Base-by-base conservation (phyloP, 2,329 filamentous ascomycete genomes). In the Lachnellula subtilissima region DNA sequence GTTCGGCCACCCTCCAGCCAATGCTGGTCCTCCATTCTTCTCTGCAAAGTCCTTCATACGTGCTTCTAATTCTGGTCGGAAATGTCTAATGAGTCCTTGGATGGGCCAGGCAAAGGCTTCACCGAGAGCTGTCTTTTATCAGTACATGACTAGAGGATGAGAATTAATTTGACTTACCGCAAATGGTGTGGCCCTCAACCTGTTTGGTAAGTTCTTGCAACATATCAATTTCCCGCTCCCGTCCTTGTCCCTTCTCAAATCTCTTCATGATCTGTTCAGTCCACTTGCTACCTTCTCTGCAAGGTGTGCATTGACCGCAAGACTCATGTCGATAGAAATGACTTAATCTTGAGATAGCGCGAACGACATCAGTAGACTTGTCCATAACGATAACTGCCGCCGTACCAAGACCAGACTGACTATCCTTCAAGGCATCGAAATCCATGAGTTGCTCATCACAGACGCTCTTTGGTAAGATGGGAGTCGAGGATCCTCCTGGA, bases 381-480 rank as follows among this genome's bases (percentile, higher is more conserved):
- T 99, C 94, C 89, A 99, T 96, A 73, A 99, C 94, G 69, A 99
- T 96, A 65, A 99, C 93, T 56, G 94, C 94, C 4, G 94, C 94
- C 6, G 94, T 99, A 66, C 94, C 94, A 14, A 99, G 87, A 83
- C 94, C 94, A 59, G 91, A 95, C 77, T 97, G 94, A 66, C 87
- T 92, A 75, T 99, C 94, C 83, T 99, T 99, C 66, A 99, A 84
- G 9, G 89, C 92, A 72, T 99, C 94, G 71, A 97, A 99, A 77
- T 99, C 94, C 94, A 99, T 99, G 54, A 99, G 76, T 74, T 97
- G 93, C 68, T 96, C 87, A 73, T 97, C 92, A 73, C 94, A 97
- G 64, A 96, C 77, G 62, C 75, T 75, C 80, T 93, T 96, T 65
- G 94, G 94, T 50, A 99, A 82, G 65, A 99, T 93, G 7, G 94